phyloP scores from a whole-genome alignment of 495 filamentous ascomycete genomes.

The Penicillium flavigenum region DNA sequence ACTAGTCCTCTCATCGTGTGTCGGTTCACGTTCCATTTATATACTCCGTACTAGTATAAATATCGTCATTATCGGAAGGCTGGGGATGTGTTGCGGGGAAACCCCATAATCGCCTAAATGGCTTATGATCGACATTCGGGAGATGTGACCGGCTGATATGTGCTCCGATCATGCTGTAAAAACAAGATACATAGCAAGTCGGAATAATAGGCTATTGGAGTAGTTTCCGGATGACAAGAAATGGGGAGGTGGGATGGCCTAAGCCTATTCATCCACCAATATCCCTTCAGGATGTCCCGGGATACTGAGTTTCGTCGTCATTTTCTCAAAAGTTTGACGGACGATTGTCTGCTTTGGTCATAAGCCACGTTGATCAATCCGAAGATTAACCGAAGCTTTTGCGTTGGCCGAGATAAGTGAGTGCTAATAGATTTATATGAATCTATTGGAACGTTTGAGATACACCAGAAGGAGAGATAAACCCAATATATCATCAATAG shows the following conservation, averaged over 20 bases:
- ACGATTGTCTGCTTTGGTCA: constrained; percentile 1
- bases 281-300: neutral
- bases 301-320: neutral
- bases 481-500: neutral
- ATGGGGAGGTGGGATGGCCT: neutral
- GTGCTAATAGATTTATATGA: neutral
- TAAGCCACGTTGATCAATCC: neutral
- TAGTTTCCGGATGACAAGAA: too few relatives aligned
- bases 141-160: neutral
- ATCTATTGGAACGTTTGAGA: neutral
- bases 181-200: neutral
- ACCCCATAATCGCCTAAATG: neutral
- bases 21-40: neutral
- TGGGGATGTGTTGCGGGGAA: neutral
- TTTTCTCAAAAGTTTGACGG: neutral
- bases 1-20: neutral
- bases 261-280: neutral
- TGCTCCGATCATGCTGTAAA: neutral
- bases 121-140: neutral
- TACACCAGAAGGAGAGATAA: neutral
- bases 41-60: neutral
- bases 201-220: neutral
- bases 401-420: neutral
- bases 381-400: neutral
- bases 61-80: neutral